Evolutionary conservation across 306 rosid genomes (phyloP).

Genomic region (Prunus mira): DNA sequence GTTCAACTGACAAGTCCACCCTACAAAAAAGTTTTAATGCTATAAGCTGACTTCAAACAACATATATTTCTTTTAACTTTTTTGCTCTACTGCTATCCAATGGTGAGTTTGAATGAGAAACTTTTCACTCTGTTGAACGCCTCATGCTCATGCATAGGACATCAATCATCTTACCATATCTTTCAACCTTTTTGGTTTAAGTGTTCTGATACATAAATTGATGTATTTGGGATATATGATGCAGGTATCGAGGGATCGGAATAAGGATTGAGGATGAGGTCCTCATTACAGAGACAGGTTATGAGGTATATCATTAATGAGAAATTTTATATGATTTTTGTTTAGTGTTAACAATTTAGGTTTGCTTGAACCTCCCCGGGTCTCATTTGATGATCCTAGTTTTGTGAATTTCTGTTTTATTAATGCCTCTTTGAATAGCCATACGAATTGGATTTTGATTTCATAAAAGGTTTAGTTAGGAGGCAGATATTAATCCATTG

Average conservation of each 20-base stretch:
- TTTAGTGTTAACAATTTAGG: neutral
- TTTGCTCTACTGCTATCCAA: neutral
- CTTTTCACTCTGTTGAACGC: neutral
- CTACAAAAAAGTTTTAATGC: neutral
- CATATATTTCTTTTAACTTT: slow-evolving; percentile 2
- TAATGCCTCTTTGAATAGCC: neutral
- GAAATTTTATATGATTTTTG: neutral
- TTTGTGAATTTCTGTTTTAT: neutral
- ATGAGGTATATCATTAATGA: slow-evolving; percentile 40
- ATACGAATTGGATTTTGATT: neutral
- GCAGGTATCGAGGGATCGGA: slow-evolving; percentile 77
- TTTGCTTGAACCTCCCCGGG: neutral
- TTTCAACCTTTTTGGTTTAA: slow-evolving; percentile 22
- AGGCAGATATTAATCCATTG: neutral
- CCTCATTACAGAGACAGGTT: slow-evolving; percentile 73
- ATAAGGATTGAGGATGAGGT: slow-evolving; percentile 94
- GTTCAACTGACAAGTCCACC: neutral
- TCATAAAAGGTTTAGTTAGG: neutral
- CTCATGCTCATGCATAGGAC: slow-evolving; percentile 1
- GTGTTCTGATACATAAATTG: slow-evolving; percentile 19
- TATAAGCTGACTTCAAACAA: neutral
- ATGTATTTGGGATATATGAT: slow-evolving; percentile 18
- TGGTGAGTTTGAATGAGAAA: neutral
- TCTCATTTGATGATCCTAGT: neutral
- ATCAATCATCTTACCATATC: neutral